These are phyloP conservation scores for Botrytis cinerea DNA, from an alignment of 2,329 filamentous ascomycete species.

Conservation along the genomic window DNA sequence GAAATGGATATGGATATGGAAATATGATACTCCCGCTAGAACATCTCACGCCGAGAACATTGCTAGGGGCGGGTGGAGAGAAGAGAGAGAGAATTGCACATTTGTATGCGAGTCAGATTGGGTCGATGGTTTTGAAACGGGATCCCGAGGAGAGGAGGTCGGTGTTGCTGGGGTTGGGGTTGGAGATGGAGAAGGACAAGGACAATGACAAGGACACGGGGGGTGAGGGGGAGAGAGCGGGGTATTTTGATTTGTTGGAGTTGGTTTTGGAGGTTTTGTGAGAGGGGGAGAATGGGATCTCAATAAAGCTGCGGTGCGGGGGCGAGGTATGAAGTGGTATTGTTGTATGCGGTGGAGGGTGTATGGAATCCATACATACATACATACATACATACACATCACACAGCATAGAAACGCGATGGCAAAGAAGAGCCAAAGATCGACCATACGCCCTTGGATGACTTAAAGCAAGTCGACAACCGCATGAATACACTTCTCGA, in stretches of 20 bases:
- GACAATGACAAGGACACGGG: too few relatives aligned
- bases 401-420: too few relatives aligned
- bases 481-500: too few relatives aligned
- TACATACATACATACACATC: too few relatives aligned
- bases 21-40: conserved; percentile 73
- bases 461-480: background rate
- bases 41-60: conserved; percentile 81
- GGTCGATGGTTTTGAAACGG: conserved; percentile 72
- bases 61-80: conserved; percentile 79
- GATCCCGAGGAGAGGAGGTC: conserved; percentile 64
- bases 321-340: too few relatives aligned
- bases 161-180: conserved; percentile 62
- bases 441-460: too few relatives aligned
- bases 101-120: conserved; percentile 86
- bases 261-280: conserved; percentile 56
- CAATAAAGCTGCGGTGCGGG: too few relatives aligned
- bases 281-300: conserved; percentile 19
- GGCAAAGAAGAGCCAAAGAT: background rate
- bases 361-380: too few relatives aligned
- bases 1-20: conserved; percentile 39
- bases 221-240: conserved; percentile 48
- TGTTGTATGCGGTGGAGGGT: background rate
- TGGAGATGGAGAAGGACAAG: conserved; percentile 45
- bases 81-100: conserved; percentile 83
- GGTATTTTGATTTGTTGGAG: conserved; percentile 67